Percentiles rank a stretch among this genome's conserved stretches.
These are phyloP conservation scores for Eremothecium sinecaudum DNA, from an alignment of 1,139 yeast genomes.

Conservation along the genomic window DNA sequence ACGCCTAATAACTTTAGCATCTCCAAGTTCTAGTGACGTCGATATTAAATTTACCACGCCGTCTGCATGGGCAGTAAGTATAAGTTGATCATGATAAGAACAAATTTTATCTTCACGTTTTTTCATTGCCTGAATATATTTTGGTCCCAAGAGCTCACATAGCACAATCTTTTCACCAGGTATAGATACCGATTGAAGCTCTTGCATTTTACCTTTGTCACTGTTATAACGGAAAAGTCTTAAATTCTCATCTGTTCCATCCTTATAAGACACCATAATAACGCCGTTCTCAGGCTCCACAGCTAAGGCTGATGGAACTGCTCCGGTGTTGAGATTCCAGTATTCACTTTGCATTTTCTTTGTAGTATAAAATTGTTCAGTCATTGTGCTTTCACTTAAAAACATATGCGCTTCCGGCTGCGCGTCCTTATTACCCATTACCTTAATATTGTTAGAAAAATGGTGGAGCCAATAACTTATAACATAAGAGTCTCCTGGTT, in stretches of 20 bases:
- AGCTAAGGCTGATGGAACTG: slow-evolving; percentile 13
- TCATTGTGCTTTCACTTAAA: too few relatives aligned
- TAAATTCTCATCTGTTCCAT: slow-evolving; percentile 13
- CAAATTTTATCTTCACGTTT: slow-evolving; percentile 8
- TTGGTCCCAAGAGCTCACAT: slow-evolving; percentile 11
- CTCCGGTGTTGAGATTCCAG: slow-evolving; percentile 14
- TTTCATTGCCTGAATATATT: slow-evolving; percentile 4
- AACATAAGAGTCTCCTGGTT: too few relatives aligned
- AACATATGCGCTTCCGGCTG: too few relatives aligned
- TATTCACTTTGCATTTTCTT: slow-evolving; percentile 23
- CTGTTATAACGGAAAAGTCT: slow-evolving; percentile 13
- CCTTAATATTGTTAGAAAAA: too few relatives aligned
- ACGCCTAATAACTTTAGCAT: slow-evolving; percentile 21
- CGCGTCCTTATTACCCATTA: too few relatives aligned
- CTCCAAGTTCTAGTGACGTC: slow-evolving; percentile 17
- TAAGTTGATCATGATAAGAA: slow-evolving; percentile 13
- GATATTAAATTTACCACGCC: slow-evolving; percentile 25
- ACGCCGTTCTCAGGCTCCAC: slow-evolving; percentile 10
- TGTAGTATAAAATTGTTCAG: too few relatives aligned
- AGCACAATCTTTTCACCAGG: slow-evolving; percentile 22
- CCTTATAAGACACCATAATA: slow-evolving; percentile 16
- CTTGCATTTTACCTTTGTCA: slow-evolving; percentile 12
- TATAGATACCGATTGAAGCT: slow-evolving; percentile 21
- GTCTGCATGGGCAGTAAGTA: slow-evolving; percentile 25
- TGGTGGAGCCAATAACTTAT: too few relatives aligned